A percentile compares a stretch with the other conserved stretches of the same genome.
phyloP scores from a whole-genome alignment of 257 asterid genomes.

The Cynanchum wilfordii region DNA sequence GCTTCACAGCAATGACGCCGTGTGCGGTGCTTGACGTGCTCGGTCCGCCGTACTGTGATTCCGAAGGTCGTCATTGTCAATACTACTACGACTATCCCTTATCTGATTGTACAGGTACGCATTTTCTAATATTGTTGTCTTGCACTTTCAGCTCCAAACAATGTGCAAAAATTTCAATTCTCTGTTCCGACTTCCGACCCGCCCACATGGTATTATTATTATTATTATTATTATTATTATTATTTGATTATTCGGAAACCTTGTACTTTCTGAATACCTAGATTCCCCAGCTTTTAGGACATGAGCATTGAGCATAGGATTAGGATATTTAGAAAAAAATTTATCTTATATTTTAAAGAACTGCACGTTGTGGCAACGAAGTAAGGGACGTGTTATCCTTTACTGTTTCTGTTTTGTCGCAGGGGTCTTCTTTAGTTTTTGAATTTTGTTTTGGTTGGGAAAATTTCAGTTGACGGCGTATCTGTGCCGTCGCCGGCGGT shows the following conservation, averaged over 20 bases:
- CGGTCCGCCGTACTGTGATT: constrained; percentile 84
- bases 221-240: too few relatives aligned
- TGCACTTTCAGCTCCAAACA: background rate
- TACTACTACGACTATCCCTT: constrained; percentile 60
- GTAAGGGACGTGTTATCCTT: too few relatives aligned
- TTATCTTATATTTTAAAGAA: too few relatives aligned
- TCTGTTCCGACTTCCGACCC: too few relatives aligned
- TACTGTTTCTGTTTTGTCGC: too few relatives aligned
- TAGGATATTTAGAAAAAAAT: background rate
- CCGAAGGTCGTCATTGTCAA: constrained; percentile 87
- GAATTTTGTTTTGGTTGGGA: background rate
- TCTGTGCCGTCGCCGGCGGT: constrained; percentile 9
- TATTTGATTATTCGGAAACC: too few relatives aligned
- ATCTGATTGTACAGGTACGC: constrained; percentile 30
- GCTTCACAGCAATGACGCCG: constrained; percentile 71
- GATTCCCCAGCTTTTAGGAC: background rate
- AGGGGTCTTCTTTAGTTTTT: background rate
- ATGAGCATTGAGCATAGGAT: background rate
- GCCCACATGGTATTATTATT: too few relatives aligned
- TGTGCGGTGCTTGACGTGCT: constrained; percentile 90
- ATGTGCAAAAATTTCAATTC: too few relatives aligned
- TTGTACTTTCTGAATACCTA: background rate
- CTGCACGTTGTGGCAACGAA: too few relatives aligned
- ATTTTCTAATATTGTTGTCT: background rate
- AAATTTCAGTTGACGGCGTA: constrained; percentile 28